These are phyloP conservation scores for Curvularia sp. DNA, from an alignment of 2,329 filamentous ascomycete genomes.

Conservation along the genomic window DNA sequence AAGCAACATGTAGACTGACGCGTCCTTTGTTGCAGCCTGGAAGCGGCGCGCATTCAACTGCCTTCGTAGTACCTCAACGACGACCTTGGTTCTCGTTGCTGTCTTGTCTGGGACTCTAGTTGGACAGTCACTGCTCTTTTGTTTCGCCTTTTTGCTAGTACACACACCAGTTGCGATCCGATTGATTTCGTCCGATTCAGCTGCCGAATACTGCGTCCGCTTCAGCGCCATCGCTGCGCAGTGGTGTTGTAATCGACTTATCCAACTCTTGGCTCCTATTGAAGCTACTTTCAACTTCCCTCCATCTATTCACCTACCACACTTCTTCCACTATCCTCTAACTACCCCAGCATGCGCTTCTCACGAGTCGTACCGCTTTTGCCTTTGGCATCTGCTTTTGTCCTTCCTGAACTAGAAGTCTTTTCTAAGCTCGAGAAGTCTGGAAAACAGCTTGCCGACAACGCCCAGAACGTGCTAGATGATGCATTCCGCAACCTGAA, in stretches of 20 bases:
- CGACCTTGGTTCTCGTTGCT: background rate
- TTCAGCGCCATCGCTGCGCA: constrained; percentile 22
- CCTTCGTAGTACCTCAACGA: background rate
- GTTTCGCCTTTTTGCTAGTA: background rate
- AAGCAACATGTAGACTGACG: constrained; percentile 18
- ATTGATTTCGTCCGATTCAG: constrained; percentile 16
- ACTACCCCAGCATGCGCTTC: constrained; percentile 56
- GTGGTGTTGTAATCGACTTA: constrained; percentile 45
- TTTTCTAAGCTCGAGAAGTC: constrained; percentile 48
- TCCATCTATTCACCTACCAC: constrained; percentile 9
- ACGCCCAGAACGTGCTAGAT: constrained; percentile 52
- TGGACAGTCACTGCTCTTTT: background rate
- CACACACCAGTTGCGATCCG: background rate
- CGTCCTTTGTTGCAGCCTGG: constrained; percentile 24
- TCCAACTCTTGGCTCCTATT: constrained; percentile 22
- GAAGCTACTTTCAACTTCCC: constrained; percentile 18
- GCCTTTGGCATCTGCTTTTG: constrained; percentile 59
- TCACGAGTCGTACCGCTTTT: constrained; percentile 57
- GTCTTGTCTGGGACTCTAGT: background rate
- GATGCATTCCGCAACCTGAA: constrained; percentile 52
- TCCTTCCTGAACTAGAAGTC: constrained; percentile 60
- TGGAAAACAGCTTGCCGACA: constrained; percentile 30
- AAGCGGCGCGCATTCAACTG: constrained; percentile 8
- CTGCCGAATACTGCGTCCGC: constrained; percentile 7
- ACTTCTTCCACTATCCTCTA: constrained; percentile 13